Evolutionary conservation across 1,284 basidiomycete genomes (phyloP).

Genomic region (Rhodotorula sp.): DNA sequence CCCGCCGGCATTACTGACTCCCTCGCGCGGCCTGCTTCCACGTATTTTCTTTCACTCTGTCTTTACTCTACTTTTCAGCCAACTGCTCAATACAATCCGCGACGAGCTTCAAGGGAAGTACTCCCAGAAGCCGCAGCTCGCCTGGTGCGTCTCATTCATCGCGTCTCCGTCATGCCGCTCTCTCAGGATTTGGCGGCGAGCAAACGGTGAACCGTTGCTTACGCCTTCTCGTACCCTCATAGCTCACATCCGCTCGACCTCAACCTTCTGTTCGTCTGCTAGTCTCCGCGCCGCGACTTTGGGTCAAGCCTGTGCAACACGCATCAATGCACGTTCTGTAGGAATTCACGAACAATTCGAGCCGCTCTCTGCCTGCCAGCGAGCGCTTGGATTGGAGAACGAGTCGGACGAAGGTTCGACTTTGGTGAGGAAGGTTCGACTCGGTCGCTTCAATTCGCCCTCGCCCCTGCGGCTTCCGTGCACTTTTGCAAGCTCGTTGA

Average conservation of each 20-base stretch:
- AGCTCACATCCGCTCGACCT: constrained; percentile 43
- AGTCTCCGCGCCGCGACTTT: background rate
- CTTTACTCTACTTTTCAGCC: constrained; percentile 3
- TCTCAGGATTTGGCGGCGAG: too few relatives aligned
- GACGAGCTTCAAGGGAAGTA: constrained; percentile 55
- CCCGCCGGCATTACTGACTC: background rate
- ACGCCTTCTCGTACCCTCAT: background rate
- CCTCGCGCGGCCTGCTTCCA: background rate
- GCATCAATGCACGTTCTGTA: background rate
- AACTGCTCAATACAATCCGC: constrained; percentile 58
- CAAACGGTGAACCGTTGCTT: too few relatives aligned
- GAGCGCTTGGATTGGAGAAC: too few relatives aligned
- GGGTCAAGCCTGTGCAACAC: background rate
- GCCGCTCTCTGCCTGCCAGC: too few relatives aligned
- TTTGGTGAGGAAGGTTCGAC: background rate
- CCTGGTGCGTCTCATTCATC: background rate
- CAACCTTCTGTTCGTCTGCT: constrained; percentile 32
- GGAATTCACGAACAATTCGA: too few relatives aligned
- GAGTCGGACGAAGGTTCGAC: background rate
- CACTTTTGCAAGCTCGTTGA: too few relatives aligned
- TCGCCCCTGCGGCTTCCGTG: too few relatives aligned
- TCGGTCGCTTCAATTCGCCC: too few relatives aligned
- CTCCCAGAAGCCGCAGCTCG: constrained; percentile 42
- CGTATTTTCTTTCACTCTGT: too few relatives aligned
- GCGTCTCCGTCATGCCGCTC: background rate